Evolutionary conservation across 495 filamentous ascomycete species (phyloP).

Genomic region (Neurospora tetrasperma): DNA sequence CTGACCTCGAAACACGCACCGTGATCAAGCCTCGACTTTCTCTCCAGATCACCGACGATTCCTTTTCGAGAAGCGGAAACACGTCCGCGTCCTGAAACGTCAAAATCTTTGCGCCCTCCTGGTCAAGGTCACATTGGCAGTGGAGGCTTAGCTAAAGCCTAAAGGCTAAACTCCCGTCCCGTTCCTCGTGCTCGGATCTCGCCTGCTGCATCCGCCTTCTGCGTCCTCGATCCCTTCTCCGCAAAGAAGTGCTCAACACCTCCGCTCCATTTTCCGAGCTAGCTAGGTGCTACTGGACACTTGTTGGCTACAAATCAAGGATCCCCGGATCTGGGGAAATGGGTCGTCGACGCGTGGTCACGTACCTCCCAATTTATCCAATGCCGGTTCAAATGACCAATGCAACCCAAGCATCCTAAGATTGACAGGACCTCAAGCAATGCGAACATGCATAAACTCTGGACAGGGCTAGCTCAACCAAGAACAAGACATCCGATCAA

Average conservation of each 20-base stretch:
- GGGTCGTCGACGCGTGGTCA: background rate
- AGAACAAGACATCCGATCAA: background rate
- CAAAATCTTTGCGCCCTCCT: background rate
- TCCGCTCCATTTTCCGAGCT: background rate
- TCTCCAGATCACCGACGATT: background rate
- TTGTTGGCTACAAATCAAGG: background rate
- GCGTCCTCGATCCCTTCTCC: slow-evolving; percentile 1
- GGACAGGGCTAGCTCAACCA: background rate
- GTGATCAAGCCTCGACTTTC: background rate
- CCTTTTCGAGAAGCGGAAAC: slow-evolving; percentile 12
- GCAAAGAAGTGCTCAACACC: background rate
- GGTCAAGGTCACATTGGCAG: slow-evolving; percentile 1
- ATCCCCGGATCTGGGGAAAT: background rate
- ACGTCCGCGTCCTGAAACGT: slow-evolving; percentile 12
- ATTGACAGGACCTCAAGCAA: background rate
- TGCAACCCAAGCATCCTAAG: background rate
- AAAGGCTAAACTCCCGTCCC: slow-evolving; percentile 10
- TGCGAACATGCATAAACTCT: background rate
- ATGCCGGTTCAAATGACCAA: background rate
- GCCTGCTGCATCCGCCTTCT: background rate
- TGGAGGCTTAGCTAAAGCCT: slow-evolving; percentile 11
- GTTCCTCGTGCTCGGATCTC: slow-evolving; percentile 5
- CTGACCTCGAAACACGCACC: background rate
- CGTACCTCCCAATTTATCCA: background rate
- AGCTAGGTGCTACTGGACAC: background rate